Conservation (phyloP, 2,329 filamentous ascomycete species). For the Fusarium sp. region DNA sequence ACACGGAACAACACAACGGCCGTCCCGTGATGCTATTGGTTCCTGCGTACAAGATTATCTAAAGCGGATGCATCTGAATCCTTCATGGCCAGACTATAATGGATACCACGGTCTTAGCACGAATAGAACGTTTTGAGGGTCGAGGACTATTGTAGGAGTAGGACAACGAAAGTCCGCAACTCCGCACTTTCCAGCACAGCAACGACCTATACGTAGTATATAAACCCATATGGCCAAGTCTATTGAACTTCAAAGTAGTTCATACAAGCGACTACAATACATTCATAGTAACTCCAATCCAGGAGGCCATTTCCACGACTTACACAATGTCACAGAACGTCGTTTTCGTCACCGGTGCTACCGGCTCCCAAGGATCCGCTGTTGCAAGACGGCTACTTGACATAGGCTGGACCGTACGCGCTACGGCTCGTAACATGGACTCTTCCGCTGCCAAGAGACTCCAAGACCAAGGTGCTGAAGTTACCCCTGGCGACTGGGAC, state of each 20-base stretch:
- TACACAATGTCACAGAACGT: neutral
- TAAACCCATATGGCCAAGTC: neutral
- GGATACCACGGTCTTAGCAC: neutral
- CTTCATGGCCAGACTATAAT: neutral
- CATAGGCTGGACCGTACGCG: neutral
- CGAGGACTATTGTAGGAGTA: neutral
- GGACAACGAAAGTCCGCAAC: neutral
- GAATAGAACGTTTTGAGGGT: neutral
- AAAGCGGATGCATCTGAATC: neutral
- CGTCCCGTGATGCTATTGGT: neutral
- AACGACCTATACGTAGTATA: neutral
- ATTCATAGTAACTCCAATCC: neutral
- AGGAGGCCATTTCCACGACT: too few species aligned
- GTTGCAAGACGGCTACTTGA: neutral
- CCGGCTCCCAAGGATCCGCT: neutral
- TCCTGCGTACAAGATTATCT: neutral
- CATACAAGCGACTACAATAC: too few species aligned
- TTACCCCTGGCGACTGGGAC: neutral
- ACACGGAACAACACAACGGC: neutral
- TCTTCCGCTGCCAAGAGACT: neutral
- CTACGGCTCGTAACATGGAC: neutral
- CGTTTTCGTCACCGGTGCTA: slow-evolving; percentile 5
- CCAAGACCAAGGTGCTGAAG: neutral
- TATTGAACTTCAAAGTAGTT: rapidly evolving
- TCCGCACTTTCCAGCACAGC: neutral